Base-by-base conservation (phyloP, 495 filamentous ascomycete genomes). In the Pyronema omphalodes region DNA sequence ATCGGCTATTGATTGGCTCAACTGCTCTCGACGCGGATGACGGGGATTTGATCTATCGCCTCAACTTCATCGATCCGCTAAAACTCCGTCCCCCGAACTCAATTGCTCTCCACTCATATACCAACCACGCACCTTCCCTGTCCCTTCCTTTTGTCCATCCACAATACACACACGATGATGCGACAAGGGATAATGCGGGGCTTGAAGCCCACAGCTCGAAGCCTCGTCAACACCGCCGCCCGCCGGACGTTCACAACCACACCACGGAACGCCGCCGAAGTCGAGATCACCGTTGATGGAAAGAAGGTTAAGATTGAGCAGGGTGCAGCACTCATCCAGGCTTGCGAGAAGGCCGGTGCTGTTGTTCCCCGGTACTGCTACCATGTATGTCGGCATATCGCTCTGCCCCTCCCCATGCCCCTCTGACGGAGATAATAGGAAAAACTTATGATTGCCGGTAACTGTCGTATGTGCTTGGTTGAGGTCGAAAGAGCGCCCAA, bases 401-500 rank as follows among this genome's bases (percentile, higher is more conserved):
- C 39, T 17, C 17, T 37, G 66, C 67, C 54, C 50, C 56, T 37
- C 55, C 19, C 57, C 56, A 58, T 47, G 44, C 49, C 48, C 47
- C 44, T 47, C n/a, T 9, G n/a, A 55, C 53, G 56, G 69, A 69
- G 60, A 71, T 60, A 57, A 50, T 44, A 66, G 61, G 61, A 66
- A 68, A 98, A 98, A 71, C 76, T 98, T 54, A 84, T 93, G 84
- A 93, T 98, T 72, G 91, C 91, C 59, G 91, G 91, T 67, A 98
- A 98, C 70, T 98, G 91, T 68, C 88, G 91, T 72, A 98, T 96
- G 91, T 98, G 91, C 71, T 71, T 98, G 62, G 91, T 98, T 59
- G 91, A 98, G 74, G 91, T 98, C 58, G 93, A 94, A 72, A 76
- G 83, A 62, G 79, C 84, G 49, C 91, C 93, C 29, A 98, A 98